Evolutionary conservation across 164 flowering plant species (phyloP), one percentile per base, ranked within the genome.

Genomic region (Sedum album): DNA sequence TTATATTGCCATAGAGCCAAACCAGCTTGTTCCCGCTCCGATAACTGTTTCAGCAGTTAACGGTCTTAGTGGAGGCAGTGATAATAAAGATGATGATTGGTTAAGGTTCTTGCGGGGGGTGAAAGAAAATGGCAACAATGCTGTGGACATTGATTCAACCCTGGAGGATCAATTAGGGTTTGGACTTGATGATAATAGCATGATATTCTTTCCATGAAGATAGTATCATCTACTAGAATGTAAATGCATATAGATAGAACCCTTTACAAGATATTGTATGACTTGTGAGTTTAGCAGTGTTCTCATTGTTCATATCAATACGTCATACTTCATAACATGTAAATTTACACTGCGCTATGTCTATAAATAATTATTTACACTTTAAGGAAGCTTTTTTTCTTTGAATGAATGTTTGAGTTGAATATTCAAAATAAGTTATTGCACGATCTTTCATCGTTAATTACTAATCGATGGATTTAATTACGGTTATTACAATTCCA

Each of bases 161-260:
- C 28, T 57, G 62, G 62, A 57, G 31, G 35, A 57, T 28, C 62
- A 57, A 57, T 13, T 57, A 13, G 62, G 33, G 62, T 57, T 57
- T 57, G 62, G 33, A 57, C 33, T 28, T 57, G 62, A 57, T 57
- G 62, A 15, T 33, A 57, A 28, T 9, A 57, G 62, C 33, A 57
- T 57, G 62, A 13, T 57, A 17, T 33, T 57, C 33, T 57, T 57
- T 57, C 33, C 62, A 26, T 57, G 33, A 57, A 57, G 33, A 57
- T 26, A 28, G 25, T 55, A 25, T 28, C 31, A 26, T 11, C 62
- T 5, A 57, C 20, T 23, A 44, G 48, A 17, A 44, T 44, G 48
- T 18, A 44, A 13, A 44, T 41, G 38, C 5, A n/a, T n/a, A 35
- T 48, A 23, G 3, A 30, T 14, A 18, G 15, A 57, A 11, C 9